These are phyloP conservation scores for Podospora fimiseda DNA, from an alignment of 495 filamentous ascomycete genomes.

Conservation along the genomic window DNA sequence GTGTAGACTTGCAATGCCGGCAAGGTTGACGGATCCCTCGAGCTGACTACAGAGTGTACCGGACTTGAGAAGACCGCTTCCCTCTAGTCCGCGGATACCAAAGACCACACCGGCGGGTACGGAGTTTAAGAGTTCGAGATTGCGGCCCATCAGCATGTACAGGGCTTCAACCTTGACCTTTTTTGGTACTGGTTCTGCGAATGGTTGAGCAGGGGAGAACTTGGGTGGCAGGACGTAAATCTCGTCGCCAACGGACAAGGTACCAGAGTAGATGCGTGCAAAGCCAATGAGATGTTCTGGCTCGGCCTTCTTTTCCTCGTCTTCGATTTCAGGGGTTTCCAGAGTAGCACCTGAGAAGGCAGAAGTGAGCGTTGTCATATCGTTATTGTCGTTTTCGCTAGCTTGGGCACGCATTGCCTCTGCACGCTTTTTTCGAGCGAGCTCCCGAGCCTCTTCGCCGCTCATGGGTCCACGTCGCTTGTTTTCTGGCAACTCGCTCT, in stretches of 20 bases:
- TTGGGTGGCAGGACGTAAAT: constrained; percentile 90
- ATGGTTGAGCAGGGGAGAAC: constrained; percentile 74
- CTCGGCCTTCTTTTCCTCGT: constrained; percentile 54
- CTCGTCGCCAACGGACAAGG: constrained; percentile 78
- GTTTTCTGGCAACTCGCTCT: constrained; percentile 79
- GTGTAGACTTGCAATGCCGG: constrained; percentile 66
- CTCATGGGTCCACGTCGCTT: constrained; percentile 70
- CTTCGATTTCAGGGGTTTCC: constrained; percentile 44
- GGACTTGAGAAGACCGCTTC: constrained; percentile 78
- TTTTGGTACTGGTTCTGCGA: constrained; percentile 67
- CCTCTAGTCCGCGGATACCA: constrained; percentile 88
- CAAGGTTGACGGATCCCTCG: constrained; percentile 85
- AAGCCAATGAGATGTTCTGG: constrained; percentile 91
- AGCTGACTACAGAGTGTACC: constrained; percentile 88
- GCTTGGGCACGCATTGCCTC: constrained; percentile 73
- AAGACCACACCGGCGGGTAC: constrained; percentile 94
- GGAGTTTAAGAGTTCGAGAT: constrained; percentile 72
- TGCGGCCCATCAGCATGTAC: constrained; percentile 93
- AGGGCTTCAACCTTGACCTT: constrained; percentile 81
- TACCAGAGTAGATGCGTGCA: constrained; percentile 87
- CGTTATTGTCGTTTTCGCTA: constrained; percentile 17
- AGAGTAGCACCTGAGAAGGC: constrained; percentile 38
- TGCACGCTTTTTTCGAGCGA: constrained; percentile 80
- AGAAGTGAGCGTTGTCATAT: constrained; percentile 23
- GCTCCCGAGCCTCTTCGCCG: constrained; percentile 81